These are phyloP conservation scores for Blastobotrys apis DNA, from an alignment of 1,139 yeast genomes.

Conservation along the genomic window DNA sequence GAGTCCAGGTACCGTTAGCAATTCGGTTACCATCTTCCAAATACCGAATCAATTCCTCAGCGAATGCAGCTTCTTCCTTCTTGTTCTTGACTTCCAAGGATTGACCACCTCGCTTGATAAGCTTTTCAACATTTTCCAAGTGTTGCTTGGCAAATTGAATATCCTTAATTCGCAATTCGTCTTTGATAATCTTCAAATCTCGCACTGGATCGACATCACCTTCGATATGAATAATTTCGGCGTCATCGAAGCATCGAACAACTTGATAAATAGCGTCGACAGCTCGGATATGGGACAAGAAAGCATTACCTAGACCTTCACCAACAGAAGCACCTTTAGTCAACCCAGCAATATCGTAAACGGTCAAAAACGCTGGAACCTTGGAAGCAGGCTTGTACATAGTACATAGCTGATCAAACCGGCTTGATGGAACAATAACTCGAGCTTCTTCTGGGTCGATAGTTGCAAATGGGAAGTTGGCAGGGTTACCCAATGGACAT, in stretches of 20 bases:
- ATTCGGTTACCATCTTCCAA: constrained; percentile 85
- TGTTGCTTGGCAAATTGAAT: constrained; percentile 92
- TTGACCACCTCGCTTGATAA: constrained; percentile 87
- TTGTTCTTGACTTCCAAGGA: constrained; percentile 90
- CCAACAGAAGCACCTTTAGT: constrained; percentile 97
- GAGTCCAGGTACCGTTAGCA: constrained; percentile 85
- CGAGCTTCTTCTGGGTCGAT: constrained; percentile 99
- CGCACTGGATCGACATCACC: constrained; percentile 96
- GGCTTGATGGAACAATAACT: constrained; percentile 89
- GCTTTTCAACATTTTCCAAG: constrained; percentile 79
- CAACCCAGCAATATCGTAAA: constrained; percentile 96
- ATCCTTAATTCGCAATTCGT: constrained; percentile 93
- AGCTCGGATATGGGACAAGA: constrained; percentile 95
- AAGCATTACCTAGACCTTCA: constrained; percentile 97
- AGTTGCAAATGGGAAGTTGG: constrained; percentile 97
- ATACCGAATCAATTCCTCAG: constrained; percentile 66
- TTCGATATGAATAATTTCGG: constrained; percentile 95
- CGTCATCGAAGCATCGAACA: constrained; percentile 96
- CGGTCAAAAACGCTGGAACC: constrained; percentile 91
- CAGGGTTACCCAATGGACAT: constrained; percentile 95
- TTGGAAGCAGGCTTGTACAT: constrained; percentile 78
- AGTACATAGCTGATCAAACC: constrained; percentile 71
- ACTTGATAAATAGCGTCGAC: constrained; percentile 98
- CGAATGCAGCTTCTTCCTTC: constrained; percentile 86
- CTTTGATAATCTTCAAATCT: constrained; percentile 87